Evolutionary conservation across 495 filamentous ascomycete species (phyloP).

Genomic region (Massariosphaeria phaeospora): DNA sequence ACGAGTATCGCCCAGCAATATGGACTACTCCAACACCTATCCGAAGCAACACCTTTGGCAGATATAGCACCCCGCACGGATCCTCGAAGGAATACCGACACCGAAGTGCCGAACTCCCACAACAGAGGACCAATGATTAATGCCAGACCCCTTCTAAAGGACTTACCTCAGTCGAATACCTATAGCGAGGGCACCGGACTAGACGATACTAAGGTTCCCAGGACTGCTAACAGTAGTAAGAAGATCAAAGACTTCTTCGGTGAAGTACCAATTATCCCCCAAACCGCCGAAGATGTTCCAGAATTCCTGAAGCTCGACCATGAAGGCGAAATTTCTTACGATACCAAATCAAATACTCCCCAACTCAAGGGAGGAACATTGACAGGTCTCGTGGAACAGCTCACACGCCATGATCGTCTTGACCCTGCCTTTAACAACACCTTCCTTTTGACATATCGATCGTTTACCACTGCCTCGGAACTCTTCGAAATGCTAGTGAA

Average conservation of each 20-base stretch:
- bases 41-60: conserved; percentile 64
- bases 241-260: conserved; percentile 89
- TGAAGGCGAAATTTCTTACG: conserved; percentile 85
- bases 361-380: conserved; percentile 83
- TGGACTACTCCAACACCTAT: conserved; percentile 80
- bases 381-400: conserved; percentile 85
- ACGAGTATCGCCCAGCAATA: conserved; percentile 79
- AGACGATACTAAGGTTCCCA: conserved; percentile 49
- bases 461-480: conserved; percentile 85
- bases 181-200: conserved; percentile 61
- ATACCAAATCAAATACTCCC: conserved; percentile 66
- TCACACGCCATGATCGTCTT: conserved; percentile 91
- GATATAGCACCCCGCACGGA: conserved; percentile 44
- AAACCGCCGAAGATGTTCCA: conserved; percentile 64
- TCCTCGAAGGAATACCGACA: conserved; percentile 27
- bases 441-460: conserved; percentile 93
- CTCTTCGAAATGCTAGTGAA: conserved; percentile 89
- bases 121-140: conserved; percentile 23
- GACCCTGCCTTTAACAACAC: conserved; percentile 97
- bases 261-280: conserved; percentile 61
- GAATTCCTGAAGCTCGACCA: conserved; percentile 82
- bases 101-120: conserved; percentile 18
- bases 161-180: conserved; percentile 53
- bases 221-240: conserved; percentile 56
- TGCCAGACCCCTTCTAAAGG: conserved; percentile 33